phyloP scores from a whole-genome alignment of 2,329 filamentous ascomycete genomes.

The Aspergillus terreus region DNA sequence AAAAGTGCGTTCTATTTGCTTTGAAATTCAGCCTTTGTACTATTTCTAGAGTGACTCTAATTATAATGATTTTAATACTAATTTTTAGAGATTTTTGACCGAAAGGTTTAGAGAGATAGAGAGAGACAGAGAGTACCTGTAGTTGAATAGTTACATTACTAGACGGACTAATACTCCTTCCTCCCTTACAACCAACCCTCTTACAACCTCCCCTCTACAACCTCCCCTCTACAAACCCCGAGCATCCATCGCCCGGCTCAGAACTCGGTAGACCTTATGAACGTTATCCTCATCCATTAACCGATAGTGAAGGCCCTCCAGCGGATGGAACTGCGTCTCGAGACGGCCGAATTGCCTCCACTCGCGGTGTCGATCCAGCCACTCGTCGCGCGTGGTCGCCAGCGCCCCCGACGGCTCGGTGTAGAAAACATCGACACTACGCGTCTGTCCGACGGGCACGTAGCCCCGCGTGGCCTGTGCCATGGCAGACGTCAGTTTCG shows the following conservation, averaged over 20 bases:
- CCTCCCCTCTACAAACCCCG: slow-evolving; percentile 26
- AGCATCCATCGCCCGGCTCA: slow-evolving; percentile 23
- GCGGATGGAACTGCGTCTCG: not conserved
- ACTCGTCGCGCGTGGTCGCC: slow-evolving; percentile 8
- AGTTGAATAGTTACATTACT: no score
- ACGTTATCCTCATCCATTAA: not conserved
- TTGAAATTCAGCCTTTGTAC: no score
- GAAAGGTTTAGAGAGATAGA: no score
- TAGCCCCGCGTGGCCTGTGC: slow-evolving; percentile 42
- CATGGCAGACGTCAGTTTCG: slow-evolving; percentile 31
- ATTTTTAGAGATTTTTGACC: no score
- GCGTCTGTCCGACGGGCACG: slow-evolving; percentile 39
- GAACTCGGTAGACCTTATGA: not conserved
- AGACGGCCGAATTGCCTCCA: not conserved
- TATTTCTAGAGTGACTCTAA: no score
- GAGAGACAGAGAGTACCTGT: no score
- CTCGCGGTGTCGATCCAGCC: not conserved
- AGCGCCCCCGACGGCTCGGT: slow-evolving; percentile 30
- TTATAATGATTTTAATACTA: no score
- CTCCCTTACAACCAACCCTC: no score
- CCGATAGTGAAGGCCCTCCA: not conserved
- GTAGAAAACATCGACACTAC: slow-evolving; percentile 42
- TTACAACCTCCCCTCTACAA: slow-evolving; percentile 10
- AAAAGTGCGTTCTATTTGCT: no score
- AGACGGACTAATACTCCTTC: no score